Conservation (phyloP, 176 grass and related monocot species). For the Pontederia paniculata region DNA sequence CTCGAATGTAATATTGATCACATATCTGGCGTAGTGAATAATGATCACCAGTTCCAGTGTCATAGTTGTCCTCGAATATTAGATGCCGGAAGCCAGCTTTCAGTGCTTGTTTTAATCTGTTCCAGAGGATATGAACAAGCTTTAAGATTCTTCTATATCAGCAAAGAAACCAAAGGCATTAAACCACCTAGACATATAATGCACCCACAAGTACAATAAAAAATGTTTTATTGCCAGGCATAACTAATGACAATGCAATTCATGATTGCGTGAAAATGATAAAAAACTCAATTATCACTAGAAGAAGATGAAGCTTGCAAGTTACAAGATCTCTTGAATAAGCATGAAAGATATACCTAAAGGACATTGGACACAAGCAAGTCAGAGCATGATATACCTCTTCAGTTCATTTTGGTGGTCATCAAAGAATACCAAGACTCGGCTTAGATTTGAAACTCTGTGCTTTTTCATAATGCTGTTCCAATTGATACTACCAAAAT, state of each 20-base stretch:
- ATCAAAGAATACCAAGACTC: slow-evolving; percentile 86
- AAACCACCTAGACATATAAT: too few species aligned
- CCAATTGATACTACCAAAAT: slow-evolving; percentile 81
- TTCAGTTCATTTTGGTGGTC: slow-evolving; percentile 91
- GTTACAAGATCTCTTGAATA: neutral
- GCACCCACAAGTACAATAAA: too few species aligned
- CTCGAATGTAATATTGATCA: slow-evolving; percentile 78
- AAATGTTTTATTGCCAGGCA: too few species aligned
- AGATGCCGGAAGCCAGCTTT: slow-evolving; percentile 61
- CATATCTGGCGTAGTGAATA: slow-evolving; percentile 89
- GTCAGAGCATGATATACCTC: slow-evolving; percentile 25
- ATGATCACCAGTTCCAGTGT: slow-evolving; percentile 86
- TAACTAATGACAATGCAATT: too few species aligned
- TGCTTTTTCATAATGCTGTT: slow-evolving; percentile 44
- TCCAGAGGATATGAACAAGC: neutral
- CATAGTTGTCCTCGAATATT: slow-evolving; percentile 97
- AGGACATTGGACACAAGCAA: neutral
- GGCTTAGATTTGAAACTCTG: slow-evolving; percentile 54
- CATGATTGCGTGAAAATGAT: too few species aligned
- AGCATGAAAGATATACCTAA: neutral
- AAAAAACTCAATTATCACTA: too few species aligned
- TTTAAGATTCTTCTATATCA: slow-evolving; percentile 2
- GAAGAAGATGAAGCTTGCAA: neutral
- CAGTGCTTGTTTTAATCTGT: slow-evolving; percentile 61
- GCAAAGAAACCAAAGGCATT: neutral